Evolutionary conservation across 345 rosid genomes (phyloP), one percentile per base, ranked within the genome.

Genomic region (Citrus trifoliata): DNA sequence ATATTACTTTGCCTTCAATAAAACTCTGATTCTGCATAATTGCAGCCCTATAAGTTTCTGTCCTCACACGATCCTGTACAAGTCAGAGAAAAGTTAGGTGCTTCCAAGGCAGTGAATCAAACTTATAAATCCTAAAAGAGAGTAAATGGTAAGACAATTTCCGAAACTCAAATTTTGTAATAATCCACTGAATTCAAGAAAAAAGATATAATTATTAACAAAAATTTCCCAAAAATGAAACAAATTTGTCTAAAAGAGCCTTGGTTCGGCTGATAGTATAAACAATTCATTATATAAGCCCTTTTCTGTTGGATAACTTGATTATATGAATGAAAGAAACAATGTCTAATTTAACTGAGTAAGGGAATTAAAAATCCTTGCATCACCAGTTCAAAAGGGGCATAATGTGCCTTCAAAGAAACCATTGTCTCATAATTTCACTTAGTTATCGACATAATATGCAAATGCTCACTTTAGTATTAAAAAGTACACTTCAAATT

Each of bases 1-100:
- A 69, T 78, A 86, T 84, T 94, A 96, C 99, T 88, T 94, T 96
- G 86, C 91, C 98, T 81, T 92, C 90, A 68, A 96, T 94, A 67
- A 78, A 89, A 88, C 87, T 86, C 82, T 90, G 97, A 85, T 90
- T 92, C 82, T 89, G 91, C 95, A 88, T 90, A 83, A 96, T 93
- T 37, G 99, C 99, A 16, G 86, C 82, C 83, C 89, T 88, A 71
- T 95, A 95, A 64, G 98, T 88, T 19, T 94, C 94, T 0, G 97
- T 96, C 63, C 99, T 89, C 22, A 84, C 90, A 42, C 90, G 91
- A 82, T 94, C 98, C 97, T 96, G 83, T 59, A 85, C 67, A 81
- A 60, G 70, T 56, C 48, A 80, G 83, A 70, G 21, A 79, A 78
- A 70, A 77, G 32, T 79, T 46, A 84, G 78, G 74, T 76, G 62